Evolutionary conservation across 192 early-diverging fungal species (phyloP), one percentile per base, ranked within the genome.

Genomic region (Diversispora eburnea): DNA sequence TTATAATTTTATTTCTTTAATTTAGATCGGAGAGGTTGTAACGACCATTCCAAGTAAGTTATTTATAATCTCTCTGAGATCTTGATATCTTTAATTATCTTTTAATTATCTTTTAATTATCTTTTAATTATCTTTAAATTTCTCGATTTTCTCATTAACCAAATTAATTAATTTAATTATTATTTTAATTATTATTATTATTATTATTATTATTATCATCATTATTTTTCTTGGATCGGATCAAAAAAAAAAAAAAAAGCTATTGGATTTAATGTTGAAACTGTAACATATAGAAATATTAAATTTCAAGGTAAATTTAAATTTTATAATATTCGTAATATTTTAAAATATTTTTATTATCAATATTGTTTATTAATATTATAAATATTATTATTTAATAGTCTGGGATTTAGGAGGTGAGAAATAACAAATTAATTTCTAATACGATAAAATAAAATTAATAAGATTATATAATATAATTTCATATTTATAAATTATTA

Each of bases 281-380:
- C 96, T 9, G 92, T 98, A 51, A 85, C 88, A 46, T 96, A 94
- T 84, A 98, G 97, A 72, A 99, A 99, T 84, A 92, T 99, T 79
- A 96, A 96, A 81, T 98, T 99, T 86, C 94, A 97, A 84, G 97
- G 96, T 56, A 95, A 67, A 66, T 15, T 52, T 5, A n/a, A 8
- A 10, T 12, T 22, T 55, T 69, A 33, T 19, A 9, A 64, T 10
- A 41, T 70, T 63, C 13, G 25, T 33, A 33, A 33, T 33, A 33
- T 33, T 45, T 15, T 63, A 42, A 12, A 41, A 41, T 8, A 2
- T 33, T 43, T 33, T 61, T 12, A 39, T 39, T 33, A 13, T 49
- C 22, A 3, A 20, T 66, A 66, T 48, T 17, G 3, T 66, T 68
- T 41, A 13, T 54, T 25, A 22, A 68, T 54, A 68, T 12, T n/a